Evolutionary conservation across 1,139 yeast genomes (phyloP), one percentile per base, ranked within the genome.

Genomic region (Candida albicans): DNA sequence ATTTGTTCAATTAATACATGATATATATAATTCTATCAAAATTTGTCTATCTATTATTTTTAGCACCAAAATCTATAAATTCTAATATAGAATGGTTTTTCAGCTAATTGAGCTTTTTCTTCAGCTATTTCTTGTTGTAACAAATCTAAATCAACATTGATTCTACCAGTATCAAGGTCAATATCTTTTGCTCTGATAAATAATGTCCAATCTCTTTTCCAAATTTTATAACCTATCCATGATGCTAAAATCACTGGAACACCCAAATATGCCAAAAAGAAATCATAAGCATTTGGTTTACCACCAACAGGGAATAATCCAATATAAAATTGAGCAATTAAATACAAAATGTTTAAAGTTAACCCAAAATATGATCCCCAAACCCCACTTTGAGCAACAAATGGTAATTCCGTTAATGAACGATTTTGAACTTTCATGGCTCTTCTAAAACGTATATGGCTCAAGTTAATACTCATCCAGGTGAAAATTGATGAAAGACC

Each of bases 291-390:
- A 45, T 54, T 59, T 36, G 76, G 71, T 26, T 49, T 42, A 1
- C 48, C 62, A 4, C 68, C 73, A 32, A 65, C 45, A n/a, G 77
- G 77, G 57, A 58, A 70, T 36, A 71, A 58, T 2, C 74, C 69
- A 32, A 70, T 60, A 74, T 75, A 71, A 51, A 71, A 69, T 53
- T 71, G 75, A 9, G 72, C 72, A 39, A 65, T 52, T 39, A 68
- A 54, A n/a, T 66, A 69, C 48, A 68, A 55, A 8, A 60, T 41
- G 49, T 61, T 63, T 30, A 67, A 51, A 22, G 49, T 41, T 14
- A 61, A 54, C 28, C 69, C 70, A 40, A 61, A 13, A 46, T 57
- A 60, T 1, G 72, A 65, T 27, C 77, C 77, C 52, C 54, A 48
- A 5, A 68, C 52, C 4, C 77, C 77, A 8, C 75, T 68, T 28